Percentiles rank a stretch among this genome's conserved stretches.
phyloP scores from a whole-genome alignment of 768 basidiomycete genomes.

The Candolleomyces aberdarensis region DNA sequence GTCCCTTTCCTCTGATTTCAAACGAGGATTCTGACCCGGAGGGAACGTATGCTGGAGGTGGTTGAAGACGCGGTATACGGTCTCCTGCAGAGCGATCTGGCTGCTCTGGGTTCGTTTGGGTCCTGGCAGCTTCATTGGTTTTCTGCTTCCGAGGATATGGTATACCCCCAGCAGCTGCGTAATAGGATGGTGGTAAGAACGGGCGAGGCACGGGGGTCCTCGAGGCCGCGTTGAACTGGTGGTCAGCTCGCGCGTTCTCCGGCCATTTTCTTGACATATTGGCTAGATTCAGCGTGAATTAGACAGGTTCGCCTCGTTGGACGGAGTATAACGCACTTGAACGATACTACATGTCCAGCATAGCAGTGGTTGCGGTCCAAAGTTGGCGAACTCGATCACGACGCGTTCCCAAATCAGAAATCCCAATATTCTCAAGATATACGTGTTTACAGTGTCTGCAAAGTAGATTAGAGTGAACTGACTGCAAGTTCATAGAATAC shows the following conservation, averaged over 20 bases:
- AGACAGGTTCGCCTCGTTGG: neutral
- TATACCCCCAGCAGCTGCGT: constrained; percentile 11
- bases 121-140: neutral
- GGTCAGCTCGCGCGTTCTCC: neutral
- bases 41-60: constrained; percentile 14
- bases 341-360: no score
- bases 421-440: no score
- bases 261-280: constrained; percentile 1
- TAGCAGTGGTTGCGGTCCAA: no score
- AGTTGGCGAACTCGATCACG: no score
- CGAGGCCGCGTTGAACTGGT: neutral
- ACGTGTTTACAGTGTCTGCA: no score
- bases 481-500: neutral
- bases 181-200: constrained; percentile 10
- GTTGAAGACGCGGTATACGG: constrained; percentile 21
- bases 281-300: neutral
- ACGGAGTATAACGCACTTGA: no score
- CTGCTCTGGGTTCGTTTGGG: neutral
- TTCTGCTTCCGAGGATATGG: constrained; percentile 5
- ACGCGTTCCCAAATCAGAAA: no score
- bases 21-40: constrained; percentile 27
- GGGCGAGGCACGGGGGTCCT: neutral
- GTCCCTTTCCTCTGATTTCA: constrained; percentile 21
- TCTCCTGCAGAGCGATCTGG: constrained; percentile 4
- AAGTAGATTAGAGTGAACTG: neutral